Conservation (phyloP, 768 basidiomycete species). For the Lentinula sp. region DNA sequence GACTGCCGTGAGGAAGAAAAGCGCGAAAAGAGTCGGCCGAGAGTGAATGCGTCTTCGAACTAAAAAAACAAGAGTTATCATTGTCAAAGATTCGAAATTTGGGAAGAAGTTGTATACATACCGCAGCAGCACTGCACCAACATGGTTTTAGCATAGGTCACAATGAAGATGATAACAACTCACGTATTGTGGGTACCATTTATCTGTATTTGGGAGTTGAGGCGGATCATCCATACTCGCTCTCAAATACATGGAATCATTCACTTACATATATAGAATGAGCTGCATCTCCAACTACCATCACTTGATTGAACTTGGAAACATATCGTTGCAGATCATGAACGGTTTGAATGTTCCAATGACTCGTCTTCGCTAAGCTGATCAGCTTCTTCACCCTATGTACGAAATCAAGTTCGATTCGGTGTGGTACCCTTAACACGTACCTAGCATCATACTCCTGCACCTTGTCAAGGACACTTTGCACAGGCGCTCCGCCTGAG, state of each 20-base stretch:
- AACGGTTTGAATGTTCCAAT: slow-evolving; percentile 3
- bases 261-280: slow-evolving; percentile 8
- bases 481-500: not conserved
- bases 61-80: slow-evolving; percentile 4
- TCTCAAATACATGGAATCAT: not conserved
- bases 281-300: slow-evolving; percentile 12
- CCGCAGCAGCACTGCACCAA: not conserved
- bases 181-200: slow-evolving; percentile 13
- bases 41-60: slow-evolving; percentile 29
- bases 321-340: not conserved
- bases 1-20: slow-evolving; percentile 19
- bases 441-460: slow-evolving; percentile 1
- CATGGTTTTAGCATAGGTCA: too few relatives aligned
- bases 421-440: not conserved
- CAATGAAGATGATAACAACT: not conserved
- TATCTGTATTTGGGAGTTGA: slow-evolving; percentile 2
- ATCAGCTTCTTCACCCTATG: not conserved
- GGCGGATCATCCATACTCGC: not conserved
- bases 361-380: not conserved
- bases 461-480: not conserved
- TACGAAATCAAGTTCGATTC: not conserved
- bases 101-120: not conserved
- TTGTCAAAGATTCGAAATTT: not conserved
- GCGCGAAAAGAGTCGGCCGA: slow-evolving; percentile 40
- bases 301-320: not conserved